Evolutionary conservation across 1,284 basidiomycete species (phyloP), one percentile per base, ranked within the genome.

Genomic region (Fomitopsis betulina): DNA sequence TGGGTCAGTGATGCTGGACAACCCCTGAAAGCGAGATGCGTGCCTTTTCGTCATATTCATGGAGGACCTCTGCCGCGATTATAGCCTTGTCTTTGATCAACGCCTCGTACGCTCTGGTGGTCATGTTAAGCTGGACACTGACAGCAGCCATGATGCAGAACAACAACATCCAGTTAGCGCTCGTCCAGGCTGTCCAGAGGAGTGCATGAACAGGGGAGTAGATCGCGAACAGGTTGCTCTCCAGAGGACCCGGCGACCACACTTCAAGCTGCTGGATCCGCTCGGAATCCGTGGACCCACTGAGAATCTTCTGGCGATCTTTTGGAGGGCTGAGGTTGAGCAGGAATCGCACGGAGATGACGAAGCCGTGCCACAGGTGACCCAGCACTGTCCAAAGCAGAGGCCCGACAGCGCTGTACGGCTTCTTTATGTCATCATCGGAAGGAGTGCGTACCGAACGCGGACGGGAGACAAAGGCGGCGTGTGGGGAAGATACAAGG

Each of bases 41-140:
- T 30, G 87, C 93, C 72, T 84, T 85, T 68, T 86, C 77, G 65
- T 95, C 89, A 68, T 95, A 95, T 72, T 95, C 93, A 68, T 87
- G 82, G 81, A 95, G 82, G 12, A 94, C 90, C 68, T 94, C 93
- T 4, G 85, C 81, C 35, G 88, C 81, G 57, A 95, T 81, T 54
- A 91, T 84, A 51, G 80, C 82, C 62, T 82, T 85, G 74, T 95
- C 93, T 70, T 88, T 92, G 19, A 93, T 55, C 58, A 92, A 67
- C 6, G 77, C 76, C 45, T 82, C 80, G 69, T 87, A 93, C 45
- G 80, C 80, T 54, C 75, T 76, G 13, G 75, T 79, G 60, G 87
- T 67, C 9, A 71, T 74, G 56, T 83, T 77, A 50, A 82, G 66
- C 85, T 89, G 57, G 45, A 79, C 72, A 3, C 84, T 78, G 21